Evolutionary conservation across 2,329 filamentous ascomycete species (phyloP), one percentile per base, ranked within the genome.

Genomic region (Alternaria sp.): DNA sequence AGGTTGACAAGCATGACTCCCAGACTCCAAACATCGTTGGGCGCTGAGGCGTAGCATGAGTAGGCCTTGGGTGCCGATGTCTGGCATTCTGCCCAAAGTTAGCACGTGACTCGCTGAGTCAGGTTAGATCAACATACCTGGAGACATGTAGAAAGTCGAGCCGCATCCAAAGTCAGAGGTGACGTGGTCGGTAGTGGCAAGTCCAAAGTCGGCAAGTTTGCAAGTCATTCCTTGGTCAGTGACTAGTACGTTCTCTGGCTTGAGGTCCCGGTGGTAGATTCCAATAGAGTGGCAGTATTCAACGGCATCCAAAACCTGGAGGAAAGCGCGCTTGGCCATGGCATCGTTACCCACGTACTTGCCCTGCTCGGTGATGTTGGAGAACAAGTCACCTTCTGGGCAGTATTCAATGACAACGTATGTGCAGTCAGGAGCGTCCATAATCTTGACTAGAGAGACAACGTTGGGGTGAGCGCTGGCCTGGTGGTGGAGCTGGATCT

Each of bases 111-210:
- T 54, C 20, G 4, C 24, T 32, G 39, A 46, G 18, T 30, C 22
- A 36, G 38, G 9, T 43, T 65, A 16, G 12, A 73, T 72, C 70
- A 67, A 83, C 87, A 79, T 91, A 97, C 94, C 94, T 87, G 95
- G 95, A 76, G 93, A 97, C 95, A 98, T 99, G 83, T 99, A 99
- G 75, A 98, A 98, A 14, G 94, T 98, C 32, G 95, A 98, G 65
- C 95, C 95, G 79, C 95, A 99, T 74, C 95, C 95, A 80, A 97
- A 97, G 79, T 99, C 95, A 71, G 93, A 91, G 66, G 94, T 97
- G 69, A 90, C 85, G 67, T 88, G 86, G 67, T 94, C 92, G 59
- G 88, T 89, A 24, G 93, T 98, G 61, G 95, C 95, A 56, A 99
- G 87, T 77, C 95, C 95, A 85, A 99, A 99, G 81, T 99, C 95